These are phyloP conservation scores for Hypoxylon rubiginosum DNA, from an alignment of 2,329 filamentous ascomycete species.

Conservation along the genomic window DNA sequence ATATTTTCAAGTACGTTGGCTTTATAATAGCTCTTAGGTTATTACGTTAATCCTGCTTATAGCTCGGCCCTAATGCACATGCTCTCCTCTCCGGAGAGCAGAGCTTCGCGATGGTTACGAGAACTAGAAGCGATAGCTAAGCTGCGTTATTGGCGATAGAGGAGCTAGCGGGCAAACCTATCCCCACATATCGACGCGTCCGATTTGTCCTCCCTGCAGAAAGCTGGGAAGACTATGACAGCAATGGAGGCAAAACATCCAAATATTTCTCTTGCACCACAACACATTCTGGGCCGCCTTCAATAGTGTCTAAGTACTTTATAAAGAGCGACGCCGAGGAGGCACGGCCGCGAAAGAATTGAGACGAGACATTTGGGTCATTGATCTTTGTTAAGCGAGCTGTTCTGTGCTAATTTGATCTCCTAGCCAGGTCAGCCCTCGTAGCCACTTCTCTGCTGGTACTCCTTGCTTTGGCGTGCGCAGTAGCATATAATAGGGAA, in stretches of 20 bases:
- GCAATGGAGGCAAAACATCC: not conserved
- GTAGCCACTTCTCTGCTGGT: not conserved
- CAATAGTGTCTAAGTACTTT: not conserved
- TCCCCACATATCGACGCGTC: not conserved
- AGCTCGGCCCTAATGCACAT: not conserved
- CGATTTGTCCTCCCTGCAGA: not conserved
- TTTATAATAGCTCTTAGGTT: too few relatives aligned
- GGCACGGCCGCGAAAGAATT: not conserved
- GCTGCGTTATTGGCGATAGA: not conserved
- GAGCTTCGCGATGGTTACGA: not conserved
- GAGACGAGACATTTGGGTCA: not conserved
- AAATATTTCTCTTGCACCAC: too few relatives aligned
- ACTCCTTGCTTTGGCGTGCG: not conserved
- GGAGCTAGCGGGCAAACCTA: not conserved
- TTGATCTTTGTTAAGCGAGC: not conserved
- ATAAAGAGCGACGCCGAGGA: not conserved
- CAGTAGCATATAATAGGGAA: not conserved
- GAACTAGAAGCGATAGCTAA: not conserved
- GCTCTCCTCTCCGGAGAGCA: not conserved
- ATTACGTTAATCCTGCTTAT: too few relatives aligned
- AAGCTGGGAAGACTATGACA: not conserved
- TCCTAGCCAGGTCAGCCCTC: not conserved
- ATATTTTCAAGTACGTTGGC: not conserved
- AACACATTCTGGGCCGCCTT: too few relatives aligned
- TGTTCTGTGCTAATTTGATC: too few relatives aligned